Base-by-base conservation (phyloP, 78 protist genomes). In the Dictyostelium purpureum region DNA sequence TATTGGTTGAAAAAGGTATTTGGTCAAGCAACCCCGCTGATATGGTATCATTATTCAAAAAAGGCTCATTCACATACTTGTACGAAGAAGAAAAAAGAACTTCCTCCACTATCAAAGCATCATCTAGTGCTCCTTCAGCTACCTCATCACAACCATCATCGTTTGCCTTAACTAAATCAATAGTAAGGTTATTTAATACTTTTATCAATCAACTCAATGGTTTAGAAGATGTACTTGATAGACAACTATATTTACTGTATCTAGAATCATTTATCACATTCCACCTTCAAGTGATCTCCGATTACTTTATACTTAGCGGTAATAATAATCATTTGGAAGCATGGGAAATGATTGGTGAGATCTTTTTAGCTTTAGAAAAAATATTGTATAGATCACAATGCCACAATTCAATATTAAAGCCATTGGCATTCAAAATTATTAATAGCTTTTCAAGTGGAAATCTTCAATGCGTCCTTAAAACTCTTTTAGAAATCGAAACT, bases 201-300 rank as follows among this genome's bases (percentile, higher is more conserved):
- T 63, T 63, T 63, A 63, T 63, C 12, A 63, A 63, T 33, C 71
- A 38, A 33, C 33, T 63, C 2, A 33, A 16, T 63, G 26, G 19
- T 33, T 63, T 63, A 33, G 71, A 63, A 33, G 19, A 63, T 28
- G 26, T 37, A 33, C 26, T 63, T 33, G 71, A 16, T 63, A 63
- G 38, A 63, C 33, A 38, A 33, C 71, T 33, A 63, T 63, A 71
- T 71, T 10, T 71, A 10, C 61, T 31, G 5, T 45, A 73, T 16
- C 6, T 81, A 4, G 78, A 81, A 26, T 38, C 89, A 35, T 42
- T 67, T n/a, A 59, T 81, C n/a, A 33, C 69, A 0, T 67, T 81
- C 18, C 74, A 66, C 19, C 21, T 81, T 14, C 89, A 81, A n/a
- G 89, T 81, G 2, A 16, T 81, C 28, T 65, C 89, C 5, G 78